These are phyloP conservation scores for Hortiboletus campestris DNA, from an alignment of 768 basidiomycete species.

Conservation along the genomic window DNA sequence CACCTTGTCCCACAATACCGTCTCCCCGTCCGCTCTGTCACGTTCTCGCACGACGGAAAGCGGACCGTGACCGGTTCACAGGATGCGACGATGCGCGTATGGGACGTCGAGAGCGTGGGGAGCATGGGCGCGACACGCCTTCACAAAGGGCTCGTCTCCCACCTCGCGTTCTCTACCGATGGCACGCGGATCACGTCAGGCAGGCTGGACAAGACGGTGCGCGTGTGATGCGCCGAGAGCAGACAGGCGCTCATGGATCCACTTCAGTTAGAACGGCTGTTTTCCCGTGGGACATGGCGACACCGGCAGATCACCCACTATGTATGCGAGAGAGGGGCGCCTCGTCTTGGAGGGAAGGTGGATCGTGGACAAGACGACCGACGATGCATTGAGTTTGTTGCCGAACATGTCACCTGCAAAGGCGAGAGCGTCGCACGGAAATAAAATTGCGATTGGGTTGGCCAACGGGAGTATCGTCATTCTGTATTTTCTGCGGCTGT, in stretches of 20 bases:
- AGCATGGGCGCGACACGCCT: slow-evolving; percentile 24
- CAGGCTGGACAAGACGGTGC: slow-evolving; percentile 28
- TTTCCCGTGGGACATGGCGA: slow-evolving; percentile 27
- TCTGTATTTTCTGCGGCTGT: slow-evolving; percentile 20
- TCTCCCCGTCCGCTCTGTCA: slow-evolving; percentile 23
- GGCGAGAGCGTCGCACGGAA: slow-evolving; percentile 20
- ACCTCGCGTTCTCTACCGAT: slow-evolving; percentile 28
- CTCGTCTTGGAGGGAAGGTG: slow-evolving; percentile 23
- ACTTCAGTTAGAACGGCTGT: slow-evolving; percentile 21
- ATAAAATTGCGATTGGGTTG: slow-evolving; percentile 26
- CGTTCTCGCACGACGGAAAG: slow-evolving; percentile 28
- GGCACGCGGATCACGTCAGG: slow-evolving; percentile 31
- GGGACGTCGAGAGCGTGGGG: slow-evolving; percentile 30
- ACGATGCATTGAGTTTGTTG: slow-evolving; percentile 16
- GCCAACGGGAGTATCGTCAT: slow-evolving; percentile 31
- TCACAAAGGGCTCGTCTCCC: slow-evolving; percentile 29
- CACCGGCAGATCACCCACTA: slow-evolving; percentile 15
- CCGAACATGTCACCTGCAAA: slow-evolving; percentile 31
- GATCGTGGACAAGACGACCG: slow-evolving; percentile 22
- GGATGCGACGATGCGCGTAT: slow-evolving; percentile 30
- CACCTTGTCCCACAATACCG: slow-evolving; percentile 30
- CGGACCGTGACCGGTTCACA: slow-evolving; percentile 28
- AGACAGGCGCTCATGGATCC: slow-evolving; percentile 20
- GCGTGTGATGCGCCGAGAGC: slow-evolving; percentile 27
- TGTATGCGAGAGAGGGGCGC: slow-evolving; percentile 4